phyloP scores from a whole-genome alignment of 2,329 filamentous ascomycete species.

The Colletotrichum ledebouriae region DNA sequence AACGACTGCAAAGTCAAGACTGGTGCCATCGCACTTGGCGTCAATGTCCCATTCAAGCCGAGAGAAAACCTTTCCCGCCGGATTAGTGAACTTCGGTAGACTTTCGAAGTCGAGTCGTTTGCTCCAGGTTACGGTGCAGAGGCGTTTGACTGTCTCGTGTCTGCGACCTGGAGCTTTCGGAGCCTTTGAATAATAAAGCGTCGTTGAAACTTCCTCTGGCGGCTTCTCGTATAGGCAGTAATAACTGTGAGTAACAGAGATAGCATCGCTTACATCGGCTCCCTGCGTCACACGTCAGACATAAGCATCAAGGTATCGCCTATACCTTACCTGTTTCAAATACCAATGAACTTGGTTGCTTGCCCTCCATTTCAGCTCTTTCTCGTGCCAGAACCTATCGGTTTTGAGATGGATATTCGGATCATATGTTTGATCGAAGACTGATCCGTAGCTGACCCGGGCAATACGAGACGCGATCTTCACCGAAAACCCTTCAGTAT shows the following conservation, averaged over 20 bases:
- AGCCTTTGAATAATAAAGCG: constrained; percentile 13
- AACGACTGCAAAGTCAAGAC: constrained; percentile 45
- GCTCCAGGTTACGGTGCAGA: constrained; percentile 46
- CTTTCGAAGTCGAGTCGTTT: constrained; percentile 19
- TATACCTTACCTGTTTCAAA: constrained; percentile 43
- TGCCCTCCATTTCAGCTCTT: constrained; percentile 25
- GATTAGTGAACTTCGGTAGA: constrained; percentile 42
- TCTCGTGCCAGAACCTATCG: constrained; percentile 42
- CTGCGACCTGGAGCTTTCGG: neutral
- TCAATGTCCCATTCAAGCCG: constrained; percentile 31
- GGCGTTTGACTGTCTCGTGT: neutral
- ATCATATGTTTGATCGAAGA: neutral
- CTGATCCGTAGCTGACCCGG: constrained; percentile 48
- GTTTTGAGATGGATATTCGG: neutral
- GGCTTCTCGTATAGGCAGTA: neutral
- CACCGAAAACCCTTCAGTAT: neutral
- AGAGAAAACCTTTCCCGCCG: constrained; percentile 28
- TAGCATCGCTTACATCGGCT: constrained; percentile 7
- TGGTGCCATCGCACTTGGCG: constrained; percentile 44
- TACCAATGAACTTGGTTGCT: constrained; percentile 49
- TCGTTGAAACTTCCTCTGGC: constrained; percentile 17
- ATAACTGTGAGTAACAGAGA: neutral
- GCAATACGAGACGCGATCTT: constrained; percentile 45
- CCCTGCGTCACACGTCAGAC: constrained; percentile 30
- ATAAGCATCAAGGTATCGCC: neutral